Evolutionary conservation across 1,139 yeast species (phyloP), one percentile per base, ranked within the genome.

Genomic region (Zygosaccharomyces sapae): DNA sequence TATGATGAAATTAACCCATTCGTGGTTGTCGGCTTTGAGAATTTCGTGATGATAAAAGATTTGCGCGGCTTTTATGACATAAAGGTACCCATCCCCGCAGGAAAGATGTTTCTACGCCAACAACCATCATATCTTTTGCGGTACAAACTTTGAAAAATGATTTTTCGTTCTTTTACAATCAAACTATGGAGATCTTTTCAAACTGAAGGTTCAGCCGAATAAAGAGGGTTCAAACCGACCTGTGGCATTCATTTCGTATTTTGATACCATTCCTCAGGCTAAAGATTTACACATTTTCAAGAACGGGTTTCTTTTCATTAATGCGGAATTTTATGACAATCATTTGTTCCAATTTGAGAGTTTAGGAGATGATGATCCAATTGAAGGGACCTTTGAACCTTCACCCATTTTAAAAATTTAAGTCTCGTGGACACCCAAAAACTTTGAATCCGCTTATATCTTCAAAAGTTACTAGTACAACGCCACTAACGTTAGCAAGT

Each of bases 131-230:
- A 1, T 62, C 76, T 16, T 83, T 83, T 38, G 80, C 79, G 3
- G 74, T 81, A 43, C 96, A 88, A 63, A 76, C 71, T 46, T 67
- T 84, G 64, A 83, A 81, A 56, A 62, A 62, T 31, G 71, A 76
- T 86, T 84, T 56, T 87, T 90, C 57, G 74, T 83, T n/a, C 65
- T 92, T 22, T 56, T 86, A 0, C 97, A 92, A 60, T 77, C 80
- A 16, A 74, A 79, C 36, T 62, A 68, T 9, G 97, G 97, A 10
- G 96, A 88, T 60, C 55, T 88, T n/a, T 86, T 81, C 68, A 88
- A 86, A 59, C 64, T 88, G 5, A 72, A 80, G 3, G 66, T 86
- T 3, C 75, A 72, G 37, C 68, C 72, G 8, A 69, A 69, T 35
- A 77, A 73, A 36, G 60, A 64, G 2, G 65, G 65, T 24, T 61